Evolutionary conservation across 768 basidiomycete species (phyloP), one percentile per base, ranked within the genome.

Genomic region (Pisolithus tinctorius): DNA sequence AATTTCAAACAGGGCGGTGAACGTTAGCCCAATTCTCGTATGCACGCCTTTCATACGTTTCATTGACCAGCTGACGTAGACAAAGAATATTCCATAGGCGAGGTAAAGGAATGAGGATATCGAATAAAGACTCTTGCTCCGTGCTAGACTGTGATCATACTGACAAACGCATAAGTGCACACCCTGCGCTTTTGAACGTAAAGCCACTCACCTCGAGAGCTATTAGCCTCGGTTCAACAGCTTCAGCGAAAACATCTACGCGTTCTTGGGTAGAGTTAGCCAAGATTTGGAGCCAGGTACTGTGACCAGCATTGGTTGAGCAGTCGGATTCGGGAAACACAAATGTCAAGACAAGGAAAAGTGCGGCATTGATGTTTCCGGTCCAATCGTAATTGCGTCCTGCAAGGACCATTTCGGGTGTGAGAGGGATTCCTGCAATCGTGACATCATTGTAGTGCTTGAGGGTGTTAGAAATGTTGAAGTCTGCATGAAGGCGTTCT

Each of bases 1-100:
- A 40, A 97, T 84, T 69, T 97, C 93, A 20, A 95, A 86, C 27
- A 94, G 73, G 11, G 93, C 95, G 2, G 95, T 97, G 65, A 97
- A 88, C 1, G 91, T 88, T 30, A 99, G 72, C 67, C 95, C 95
- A 49, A 91, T 76, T 41, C 90, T 82, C 4, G 90, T 93, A 69
- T 99, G 95, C 9, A 96, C 87, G 11, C 84, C 84, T 53, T 83
- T 77, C 80, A 91, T 88, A 41, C 80, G 76, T 50, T 83, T 77
- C 69, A 93, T 79, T 39, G 84, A 84, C 71, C 83, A 82, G 37
- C 75, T 80, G 53, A 92, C 88, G 58, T 90, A 91, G 8, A 77
- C 74, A 55, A 83, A 76, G 63, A 93, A 88, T 34, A 81, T 75
- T 23, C 80, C 69, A 68, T 95, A 95, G 17, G 89, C 84, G 27